Percentiles rank a stretch among this genome's conserved stretches.
Conservation (phyloP, 441 rosid genomes). For the Euphorbia schlechtendalii region DNA sequence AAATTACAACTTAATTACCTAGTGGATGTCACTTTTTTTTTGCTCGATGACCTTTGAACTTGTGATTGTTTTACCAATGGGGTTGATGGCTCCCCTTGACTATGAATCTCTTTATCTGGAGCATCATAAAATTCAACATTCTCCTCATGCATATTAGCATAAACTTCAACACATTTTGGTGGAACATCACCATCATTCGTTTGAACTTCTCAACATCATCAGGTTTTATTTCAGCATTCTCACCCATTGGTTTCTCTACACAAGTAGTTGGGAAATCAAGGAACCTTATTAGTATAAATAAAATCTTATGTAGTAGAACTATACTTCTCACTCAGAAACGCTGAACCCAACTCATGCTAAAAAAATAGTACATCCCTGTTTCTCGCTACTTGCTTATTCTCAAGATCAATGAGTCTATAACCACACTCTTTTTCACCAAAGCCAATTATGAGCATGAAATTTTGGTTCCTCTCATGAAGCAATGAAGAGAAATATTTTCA, state of each 20-base stretch:
- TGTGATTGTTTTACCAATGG: no score
- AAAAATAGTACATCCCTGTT: constrained; percentile 6
- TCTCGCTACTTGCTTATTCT: neutral
- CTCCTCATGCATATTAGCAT: neutral
- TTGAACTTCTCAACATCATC: neutral
- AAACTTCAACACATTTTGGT: neutral
- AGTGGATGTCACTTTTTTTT: no score
- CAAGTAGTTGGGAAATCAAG: neutral
- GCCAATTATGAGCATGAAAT: no score
- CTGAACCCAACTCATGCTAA: constrained; percentile 8
- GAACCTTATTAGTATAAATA: neutral
- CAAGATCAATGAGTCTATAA: constrained; percentile 1
- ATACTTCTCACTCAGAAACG: neutral
- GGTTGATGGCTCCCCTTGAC: no score
- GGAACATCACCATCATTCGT: neutral
- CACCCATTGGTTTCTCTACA: neutral
- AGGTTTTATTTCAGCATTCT: neutral
- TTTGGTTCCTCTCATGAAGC: no score
- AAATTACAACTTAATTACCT: no score
- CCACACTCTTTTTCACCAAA: constrained; percentile 14
- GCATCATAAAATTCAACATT: neutral
- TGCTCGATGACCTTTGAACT: no score
- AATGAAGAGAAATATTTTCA: no score
- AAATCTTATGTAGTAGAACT: neutral
- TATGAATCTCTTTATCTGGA: no score